phyloP scores from a whole-genome alignment of 106 monocot species.

The Dendrobium catenatum region DNA sequence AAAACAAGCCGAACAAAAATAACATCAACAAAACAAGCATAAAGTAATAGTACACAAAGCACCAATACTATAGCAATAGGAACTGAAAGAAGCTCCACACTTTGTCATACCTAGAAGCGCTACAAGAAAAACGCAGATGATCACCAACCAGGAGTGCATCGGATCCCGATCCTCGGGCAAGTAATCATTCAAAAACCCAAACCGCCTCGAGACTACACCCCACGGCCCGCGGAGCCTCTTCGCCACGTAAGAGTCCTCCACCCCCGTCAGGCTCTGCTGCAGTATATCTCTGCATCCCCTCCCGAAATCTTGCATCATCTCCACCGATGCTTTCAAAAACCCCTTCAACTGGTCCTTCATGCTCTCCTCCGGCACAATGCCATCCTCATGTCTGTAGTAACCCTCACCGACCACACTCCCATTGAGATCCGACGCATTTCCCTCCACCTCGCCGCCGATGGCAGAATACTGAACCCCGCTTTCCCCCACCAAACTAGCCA shows the following conservation, averaged over 20 bases:
- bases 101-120: slow-evolving; percentile 45
- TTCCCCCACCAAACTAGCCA: slow-evolving; percentile 38
- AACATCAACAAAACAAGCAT: background rate
- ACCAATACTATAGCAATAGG: background rate
- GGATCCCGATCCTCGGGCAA: slow-evolving; percentile 97
- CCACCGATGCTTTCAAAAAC: slow-evolving; percentile 62
- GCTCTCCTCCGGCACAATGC: slow-evolving; percentile 46
- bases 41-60: background rate
- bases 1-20: background rate
- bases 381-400: slow-evolving; percentile 22
- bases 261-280: slow-evolving; percentile 58
- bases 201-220: slow-evolving; percentile 23
- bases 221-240: slow-evolving; percentile 41
- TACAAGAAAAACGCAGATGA: slow-evolving; percentile 61
- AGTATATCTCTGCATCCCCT: slow-evolving; percentile 56
- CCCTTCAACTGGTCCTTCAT: slow-evolving; percentile 76
- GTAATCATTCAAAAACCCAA: slow-evolving; percentile 86
- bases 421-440: background rate
- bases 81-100: background rate
- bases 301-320: slow-evolving; percentile 71
- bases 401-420: slow-evolving; percentile 8
- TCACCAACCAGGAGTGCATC: slow-evolving; percentile 60
- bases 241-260: slow-evolving; percentile 54
- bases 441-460: slow-evolving; percentile 2
- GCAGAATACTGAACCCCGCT: slow-evolving; percentile 31